These are phyloP conservation scores for Akebia trifoliata DNA, from an alignment of 164 flowering plant genomes.

Conservation along the genomic window DNA sequence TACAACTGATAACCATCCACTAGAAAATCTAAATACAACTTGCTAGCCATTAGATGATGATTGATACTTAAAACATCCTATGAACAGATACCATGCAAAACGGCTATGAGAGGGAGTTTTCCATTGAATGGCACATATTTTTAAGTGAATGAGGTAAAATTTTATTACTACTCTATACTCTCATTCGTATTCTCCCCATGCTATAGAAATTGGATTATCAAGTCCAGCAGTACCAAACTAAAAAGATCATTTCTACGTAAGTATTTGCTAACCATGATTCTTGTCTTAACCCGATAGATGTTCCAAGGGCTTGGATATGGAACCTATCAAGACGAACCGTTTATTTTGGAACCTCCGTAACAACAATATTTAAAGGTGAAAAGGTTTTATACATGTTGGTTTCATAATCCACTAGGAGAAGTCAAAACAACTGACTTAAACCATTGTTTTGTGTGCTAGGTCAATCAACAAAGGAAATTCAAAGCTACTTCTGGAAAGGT, in stretches of 20 bases:
- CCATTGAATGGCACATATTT: slow-evolving; percentile 97
- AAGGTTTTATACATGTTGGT: not conserved
- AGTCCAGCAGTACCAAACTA: too few relatives aligned
- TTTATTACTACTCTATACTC: not conserved
- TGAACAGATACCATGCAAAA: slow-evolving; percentile 79
- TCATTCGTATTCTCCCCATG: too few relatives aligned
- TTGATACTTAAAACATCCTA: too few relatives aligned
- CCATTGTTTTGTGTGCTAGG: too few relatives aligned
- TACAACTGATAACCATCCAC: too few relatives aligned
- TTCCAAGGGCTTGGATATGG: slow-evolving; percentile 83
- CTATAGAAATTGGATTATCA: too few relatives aligned
- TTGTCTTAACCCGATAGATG: slow-evolving; percentile 74
- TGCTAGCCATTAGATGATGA: too few relatives aligned
- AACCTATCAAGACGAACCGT: slow-evolving; percentile 77
- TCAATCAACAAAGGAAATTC: slow-evolving; percentile 36
- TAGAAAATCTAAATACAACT: not conserved
- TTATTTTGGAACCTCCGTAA: slow-evolving; percentile 78
- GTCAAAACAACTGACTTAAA: too few relatives aligned
- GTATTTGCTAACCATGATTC: slow-evolving; percentile 94
- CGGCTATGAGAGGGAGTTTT: slow-evolving; percentile 93
- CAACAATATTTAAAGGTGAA: slow-evolving; percentile 87
- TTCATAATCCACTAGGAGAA: too few relatives aligned
- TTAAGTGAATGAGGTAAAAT: slow-evolving; percentile 93
- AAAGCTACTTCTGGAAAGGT: slow-evolving; percentile 58
- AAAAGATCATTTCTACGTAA: slow-evolving; percentile 31